A percentile compares a stretch with the other conserved stretches of the same genome.
Evolutionary conservation across 2,329 filamentous ascomycete genomes (phyloP).

Genomic region (Exophiala mesophila): DNA sequence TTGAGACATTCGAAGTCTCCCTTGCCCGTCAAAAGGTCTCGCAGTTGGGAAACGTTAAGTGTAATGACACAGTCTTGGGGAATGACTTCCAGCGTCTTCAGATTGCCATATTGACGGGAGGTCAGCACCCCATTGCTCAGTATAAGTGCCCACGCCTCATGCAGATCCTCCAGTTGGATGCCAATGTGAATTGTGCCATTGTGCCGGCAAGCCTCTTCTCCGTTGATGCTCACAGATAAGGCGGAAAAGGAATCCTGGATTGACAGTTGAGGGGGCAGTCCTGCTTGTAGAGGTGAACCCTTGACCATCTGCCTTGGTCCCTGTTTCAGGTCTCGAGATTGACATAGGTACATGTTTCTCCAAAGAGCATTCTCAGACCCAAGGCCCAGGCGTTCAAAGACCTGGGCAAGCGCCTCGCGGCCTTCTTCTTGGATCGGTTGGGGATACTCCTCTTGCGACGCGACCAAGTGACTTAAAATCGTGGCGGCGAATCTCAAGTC

Average conservation of each 20-base stretch:
- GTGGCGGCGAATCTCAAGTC: constrained; percentile 40
- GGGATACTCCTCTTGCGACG: constrained; percentile 20
- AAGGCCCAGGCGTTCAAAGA: constrained; percentile 34
- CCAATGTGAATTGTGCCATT: neutral
- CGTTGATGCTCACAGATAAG: constrained; percentile 7
- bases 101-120: constrained; percentile 1
- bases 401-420: constrained; percentile 28
- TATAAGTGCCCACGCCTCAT: constrained; percentile 5
- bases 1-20: too few relatives aligned
- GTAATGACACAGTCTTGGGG: neutral
- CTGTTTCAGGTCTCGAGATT: constrained; percentile 27
- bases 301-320: neutral
- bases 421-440: constrained; percentile 20
- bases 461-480: constrained; percentile 35
- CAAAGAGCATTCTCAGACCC: constrained; percentile 39
- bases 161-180: constrained; percentile 1
- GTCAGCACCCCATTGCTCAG: constrained; percentile 12
- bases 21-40: too few relatives aligned
- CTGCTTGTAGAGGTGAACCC: neutral
- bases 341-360: constrained; percentile 39
- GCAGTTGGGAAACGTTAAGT: too few relatives aligned
- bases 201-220: neutral
- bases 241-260: constrained; percentile 5
- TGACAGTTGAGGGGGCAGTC: neutral
- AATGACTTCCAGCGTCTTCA: neutral